Evolutionary conservation across 2,329 filamentous ascomycete species (phyloP), one percentile per base, ranked within the genome.

Genomic region (Periglandula ipomoeae): DNA sequence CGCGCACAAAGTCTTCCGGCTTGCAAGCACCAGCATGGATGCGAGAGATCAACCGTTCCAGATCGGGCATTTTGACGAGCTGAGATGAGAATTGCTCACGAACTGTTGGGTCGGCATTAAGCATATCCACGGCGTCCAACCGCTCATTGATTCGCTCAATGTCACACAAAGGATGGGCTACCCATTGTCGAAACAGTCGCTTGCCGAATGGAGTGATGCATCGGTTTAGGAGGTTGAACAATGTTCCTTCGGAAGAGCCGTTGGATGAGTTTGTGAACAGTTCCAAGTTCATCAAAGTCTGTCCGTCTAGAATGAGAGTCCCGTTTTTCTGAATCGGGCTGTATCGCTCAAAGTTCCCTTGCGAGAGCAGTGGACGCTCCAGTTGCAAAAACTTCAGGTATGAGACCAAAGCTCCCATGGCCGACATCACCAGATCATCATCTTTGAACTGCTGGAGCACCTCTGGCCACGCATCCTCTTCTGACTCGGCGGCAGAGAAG

Each of bases 121-220:
- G 73, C 59, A 91, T 83, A 59, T 97, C 93, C 4, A 98, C 89
- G 5, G 93, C 93, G 68, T 98, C 90, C 10, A 98, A 73, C 5
- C 93, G 82, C 55, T 94, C 89, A 59, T 97, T 95, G 71, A 98
- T 96, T 61, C 86, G 89, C 34, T 75, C 70, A 5, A 87, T 83
- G 66, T 95, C 86, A 63, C 89, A 89, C 13, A 98, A 74, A 2
- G 93, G 93, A 65, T 98, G 93, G 59, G 91, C 97, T 3, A 98
- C 85, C 93, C 93, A 98, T 64, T 95, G 89, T 48, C 90, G 85
- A 65, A 98, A 89, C 65, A 95, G 81, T 10, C 93, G 85, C 69
- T 98, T 98, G 50, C 93, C 93, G 61, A 98, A 98, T 0, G 93
- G 91, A 3, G 93, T 97, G 53, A 96, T 85, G 62, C 93, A 98